Conservation (phyloP, 768 basidiomycete genomes). For the Coprinopsis strossmayeri region DNA sequence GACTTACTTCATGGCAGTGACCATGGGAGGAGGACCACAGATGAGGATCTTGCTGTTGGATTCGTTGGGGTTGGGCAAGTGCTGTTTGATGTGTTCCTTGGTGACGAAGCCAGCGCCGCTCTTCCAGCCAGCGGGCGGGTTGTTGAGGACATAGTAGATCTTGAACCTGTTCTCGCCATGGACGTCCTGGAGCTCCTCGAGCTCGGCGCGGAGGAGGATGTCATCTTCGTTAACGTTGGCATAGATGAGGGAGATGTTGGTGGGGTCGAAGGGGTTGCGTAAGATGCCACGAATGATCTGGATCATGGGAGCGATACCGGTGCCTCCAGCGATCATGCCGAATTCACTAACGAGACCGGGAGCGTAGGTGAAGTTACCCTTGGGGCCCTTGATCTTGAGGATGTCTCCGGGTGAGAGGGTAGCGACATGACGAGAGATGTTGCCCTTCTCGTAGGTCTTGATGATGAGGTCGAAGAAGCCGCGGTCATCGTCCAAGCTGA, state of each 20-base stretch:
- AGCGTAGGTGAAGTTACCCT: slow-evolving; percentile 86
- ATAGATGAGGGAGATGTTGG: slow-evolving; percentile 84
- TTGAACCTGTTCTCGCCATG: slow-evolving; percentile 56
- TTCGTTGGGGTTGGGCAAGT: slow-evolving; percentile 59
- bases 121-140: slow-evolving; percentile 80
- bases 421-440: slow-evolving; percentile 85
- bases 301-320: slow-evolving; percentile 98
- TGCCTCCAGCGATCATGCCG: slow-evolving; percentile 98
- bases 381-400: slow-evolving; percentile 91
- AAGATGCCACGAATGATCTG: slow-evolving; percentile 95
- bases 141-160: slow-evolving; percentile 91
- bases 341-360: slow-evolving; percentile 69
- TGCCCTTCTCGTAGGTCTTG: slow-evolving; percentile 98
- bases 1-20: slow-evolving; percentile 46
- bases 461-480: slow-evolving; percentile 96
- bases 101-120: slow-evolving; percentile 91
- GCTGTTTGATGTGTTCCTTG: slow-evolving; percentile 82
- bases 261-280: slow-evolving; percentile 81
- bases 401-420: slow-evolving; percentile 83
- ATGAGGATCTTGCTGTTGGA: slow-evolving; percentile 79
- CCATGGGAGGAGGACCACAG: slow-evolving; percentile 67
- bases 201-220: slow-evolving; percentile 84
- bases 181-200: slow-evolving; percentile 67
- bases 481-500: slow-evolving; percentile 85
- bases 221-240: slow-evolving; percentile 93